Evolutionary conservation across 768 basidiomycete species (phyloP), one percentile per base, ranked within the genome.

Genomic region (Boletus rubroflammeus): DNA sequence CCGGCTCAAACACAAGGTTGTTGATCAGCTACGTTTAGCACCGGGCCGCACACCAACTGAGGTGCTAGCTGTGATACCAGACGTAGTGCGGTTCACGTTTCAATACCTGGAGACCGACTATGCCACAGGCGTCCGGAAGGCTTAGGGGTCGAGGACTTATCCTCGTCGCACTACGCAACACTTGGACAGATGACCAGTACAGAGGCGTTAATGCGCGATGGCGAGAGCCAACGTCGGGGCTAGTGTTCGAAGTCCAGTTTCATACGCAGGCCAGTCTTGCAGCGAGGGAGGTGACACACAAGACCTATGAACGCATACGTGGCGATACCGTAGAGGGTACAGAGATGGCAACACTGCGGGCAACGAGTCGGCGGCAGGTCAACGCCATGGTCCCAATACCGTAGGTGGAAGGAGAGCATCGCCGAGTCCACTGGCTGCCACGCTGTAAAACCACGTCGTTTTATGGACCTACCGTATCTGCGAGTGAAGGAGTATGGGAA

Each of bases 231-330:
- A 23, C 26, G 15, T 36, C 34, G 11, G 34, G 53, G 9, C 3
- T 54, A 6, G 5, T 44, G 41, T 54, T 54, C 31, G 41, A 54
- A 31, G 48, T 50, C 19, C 48, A 50, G 41, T 43, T 36, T 36
- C 48, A 50, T 21, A 54, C 40, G 13, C 25, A 29, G n/a, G 53
- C 40, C 11, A 44, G 48, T 32, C 13, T 55, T 3, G 17, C 7
- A 6, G 54, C 42, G n/a, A 51, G 42, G 35, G 35, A 51, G 29
- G 32, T 38, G 49, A 55, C 49, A 3, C 54, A 51, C 35, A 21
- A 25, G n/a, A 31, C 11, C 7, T 50, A 55, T 21, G 49, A 51
- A 17, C 42, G 42, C 11, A 46, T 51, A 38, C 48, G 49, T n/a
- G 5, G 25, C 10, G 15, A 17, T 5, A 6, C 5, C 8, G 7